Evolutionary conservation across 352 stramenopile species (phyloP), one percentile per base, ranked within the genome.

Genomic region (Blastocystis sp.): DNA sequence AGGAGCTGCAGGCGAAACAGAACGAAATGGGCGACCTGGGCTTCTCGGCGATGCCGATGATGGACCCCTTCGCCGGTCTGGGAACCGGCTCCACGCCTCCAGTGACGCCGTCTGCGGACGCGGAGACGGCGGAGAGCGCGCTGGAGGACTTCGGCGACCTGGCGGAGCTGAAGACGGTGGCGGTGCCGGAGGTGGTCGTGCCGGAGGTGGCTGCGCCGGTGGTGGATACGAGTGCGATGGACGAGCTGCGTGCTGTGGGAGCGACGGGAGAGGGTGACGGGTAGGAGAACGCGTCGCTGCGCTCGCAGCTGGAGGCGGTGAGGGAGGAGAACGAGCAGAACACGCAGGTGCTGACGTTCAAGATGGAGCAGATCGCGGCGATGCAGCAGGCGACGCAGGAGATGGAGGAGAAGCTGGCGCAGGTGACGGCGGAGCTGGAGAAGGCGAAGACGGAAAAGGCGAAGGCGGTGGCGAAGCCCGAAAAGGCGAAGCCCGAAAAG

Each of bases 281-380:
- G 48, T 78, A 78, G 67, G 67, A 78, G 44, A 78, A 78, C 29
- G 67, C 18, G 40, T 59, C 67, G 49, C 11, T 78, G 67, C 49
- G 53, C 18, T 14, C 4, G 11, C 34, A 78, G 48, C 67, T 78
- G 49, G 27, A 21, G 36, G 27, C 27, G 32, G 32, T 49, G 73
- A n/a, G 64, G 54, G 59, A 84, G 34, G 73, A 84, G 54, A 84
- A 73, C 16, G 59, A 78, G 49, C 38, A 78, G 67, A 78, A 78
- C 42, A 61, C 18, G 11, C 67, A 78, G 49, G 24, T 78, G 27
- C 4, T 78, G 67, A 57, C 54, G 51, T 73, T 48, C 36, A 84
- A 84, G 49, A 16, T 59, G 73, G 59, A 73, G 54, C 54, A 84
- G 73, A 84, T 75, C 24, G 59, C 36, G 34, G 38, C 42, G 32